Evolutionary conservation across 306 rosid species (phyloP), one percentile per base, ranked within the genome.

Genomic region (Trifolium fragiferum): DNA sequence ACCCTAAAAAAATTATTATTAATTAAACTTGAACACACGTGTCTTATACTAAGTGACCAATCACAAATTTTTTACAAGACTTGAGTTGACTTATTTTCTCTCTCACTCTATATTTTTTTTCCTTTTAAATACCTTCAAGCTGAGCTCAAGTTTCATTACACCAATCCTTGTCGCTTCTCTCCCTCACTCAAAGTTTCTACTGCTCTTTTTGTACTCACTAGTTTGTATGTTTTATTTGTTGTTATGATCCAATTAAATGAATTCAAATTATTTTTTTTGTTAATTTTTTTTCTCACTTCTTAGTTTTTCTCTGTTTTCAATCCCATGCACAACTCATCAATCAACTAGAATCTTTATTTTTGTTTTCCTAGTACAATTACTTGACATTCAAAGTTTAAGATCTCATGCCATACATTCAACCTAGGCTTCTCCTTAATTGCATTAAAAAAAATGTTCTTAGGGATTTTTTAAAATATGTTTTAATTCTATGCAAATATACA

Each of bases 111-210:
- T 53, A 65, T 54, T 21, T 1, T 0, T 61, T 37, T 53, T 63
- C 14, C 20, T 23, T 53, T 37, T 71, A 71, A 71, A 78, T 71
- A 78, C 25, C 67, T 62, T 49, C 2, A 18, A 78, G 3, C 33
- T 23, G 10, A 71, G 8, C 19, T 15, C n/a, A 10, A 49, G 59
- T 58, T 71, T 41, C 53, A 71, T 3, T 38, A 19, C 69, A 59
- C 70, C 58, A 47, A 40, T 59, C 61, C 19, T 7, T 59, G 1
- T 41, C 9, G 41, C 10, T 30, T 53, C 76, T 5, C 20, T n/a
- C n/a, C 57, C 44, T 15, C 67, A 7, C 54, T 33, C 20, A 57
- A 2, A 47, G 6, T 49, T 49, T 49, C 16, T 25, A 51, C 38
- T 75, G 4, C 69, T 62, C 32, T 58, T 15, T 33, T 20, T n/a